phyloP scores from a whole-genome alignment of 306 rosid species.

The Purshia tridentata region DNA sequence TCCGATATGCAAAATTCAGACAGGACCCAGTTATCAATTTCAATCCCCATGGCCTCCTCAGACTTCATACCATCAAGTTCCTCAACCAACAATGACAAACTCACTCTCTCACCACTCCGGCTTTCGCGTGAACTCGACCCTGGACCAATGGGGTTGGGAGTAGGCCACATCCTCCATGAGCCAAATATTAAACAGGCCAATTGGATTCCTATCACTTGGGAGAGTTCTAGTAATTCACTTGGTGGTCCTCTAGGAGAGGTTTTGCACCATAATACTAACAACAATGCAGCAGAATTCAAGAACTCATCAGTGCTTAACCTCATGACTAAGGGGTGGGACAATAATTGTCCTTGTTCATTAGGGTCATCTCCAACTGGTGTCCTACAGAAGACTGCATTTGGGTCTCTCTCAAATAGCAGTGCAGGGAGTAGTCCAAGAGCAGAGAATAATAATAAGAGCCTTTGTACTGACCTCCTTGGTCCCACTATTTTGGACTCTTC shows the following conservation, averaged over 20 bases:
- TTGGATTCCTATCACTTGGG: conserved; percentile 91
- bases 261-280: conserved; percentile 53
- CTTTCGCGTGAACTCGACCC: conserved; percentile 59
- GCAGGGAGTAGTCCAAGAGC: conserved; percentile 92
- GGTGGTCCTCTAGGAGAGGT: conserved; percentile 98
- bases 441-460: conserved; percentile 42
- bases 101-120: conserved; percentile 64
- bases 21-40: conserved; percentile 70
- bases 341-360: conserved; percentile 50
- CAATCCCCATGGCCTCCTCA: conserved; percentile 53
- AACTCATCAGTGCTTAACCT: conserved; percentile 69
- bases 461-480: conserved; percentile 62
- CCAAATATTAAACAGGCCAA: conserved; percentile 42
- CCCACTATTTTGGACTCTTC: conserved; percentile 43
- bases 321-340: conserved; percentile 77
- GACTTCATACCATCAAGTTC: conserved; percentile 54
- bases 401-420: conserved; percentile 83
- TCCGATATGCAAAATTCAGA: conserved; percentile 45
- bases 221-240: conserved; percentile 49
- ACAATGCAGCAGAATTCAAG: conserved; percentile 36
- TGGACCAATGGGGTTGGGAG: conserved; percentile 60
- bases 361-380: conserved; percentile 94
- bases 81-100: conserved; percentile 51
- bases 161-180: conserved; percentile 33
- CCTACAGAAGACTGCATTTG: conserved; percentile 68